A percentile compares a stretch with the other conserved stretches of the same genome.
These are phyloP conservation scores for Calonectria fujianensis DNA, from an alignment of 2,329 filamentous ascomycete species.

Conservation along the genomic window DNA sequence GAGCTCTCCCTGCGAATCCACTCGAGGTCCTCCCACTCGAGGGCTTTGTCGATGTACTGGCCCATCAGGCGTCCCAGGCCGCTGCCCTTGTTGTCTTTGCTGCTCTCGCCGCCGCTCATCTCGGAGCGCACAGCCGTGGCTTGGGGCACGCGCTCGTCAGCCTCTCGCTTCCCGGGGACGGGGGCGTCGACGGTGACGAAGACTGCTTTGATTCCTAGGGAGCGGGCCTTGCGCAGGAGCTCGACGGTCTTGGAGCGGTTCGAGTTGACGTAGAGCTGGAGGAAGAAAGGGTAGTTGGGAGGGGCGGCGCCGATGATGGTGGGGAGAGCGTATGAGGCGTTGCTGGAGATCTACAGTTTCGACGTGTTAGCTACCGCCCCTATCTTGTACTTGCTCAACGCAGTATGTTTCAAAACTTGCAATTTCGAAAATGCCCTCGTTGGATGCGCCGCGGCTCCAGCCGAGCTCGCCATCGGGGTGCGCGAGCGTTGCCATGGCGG, in stretches of 20 bases:
- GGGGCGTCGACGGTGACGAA: constrained; percentile 75
- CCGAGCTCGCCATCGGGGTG: constrained; percentile 77
- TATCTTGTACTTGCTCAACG: too few relatives aligned
- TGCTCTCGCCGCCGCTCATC: constrained; percentile 64
- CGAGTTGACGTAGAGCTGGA: constrained; percentile 73
- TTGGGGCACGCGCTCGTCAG: constrained; percentile 71
- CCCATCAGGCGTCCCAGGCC: constrained; percentile 72
- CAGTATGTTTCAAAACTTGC: constrained; percentile 31
- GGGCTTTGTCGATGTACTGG: constrained; percentile 69
- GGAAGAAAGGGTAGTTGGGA: constrained; percentile 51
- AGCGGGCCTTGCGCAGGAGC: constrained; percentile 63
- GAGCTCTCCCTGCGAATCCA: constrained; percentile 69
- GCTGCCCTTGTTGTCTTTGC: constrained; percentile 71
- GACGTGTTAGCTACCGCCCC: fast-evolving
- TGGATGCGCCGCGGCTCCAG: constrained; percentile 55
- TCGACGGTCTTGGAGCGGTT: constrained; percentile 68
- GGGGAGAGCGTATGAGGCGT: constrained; percentile 53
- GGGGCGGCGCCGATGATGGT: constrained; percentile 52
- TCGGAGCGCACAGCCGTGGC: constrained; percentile 63
- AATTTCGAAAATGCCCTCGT: constrained; percentile 55
- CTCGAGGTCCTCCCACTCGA: constrained; percentile 71
- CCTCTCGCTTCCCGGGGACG: constrained; percentile 74
- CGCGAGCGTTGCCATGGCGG: constrained; percentile 78
- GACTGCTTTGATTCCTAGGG: constrained; percentile 69
- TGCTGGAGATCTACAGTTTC: constrained; percentile 51